These are phyloP conservation scores for Fusarium pseudocircinatum DNA, from an alignment of 2,329 filamentous ascomycete species.

Conservation along the genomic window DNA sequence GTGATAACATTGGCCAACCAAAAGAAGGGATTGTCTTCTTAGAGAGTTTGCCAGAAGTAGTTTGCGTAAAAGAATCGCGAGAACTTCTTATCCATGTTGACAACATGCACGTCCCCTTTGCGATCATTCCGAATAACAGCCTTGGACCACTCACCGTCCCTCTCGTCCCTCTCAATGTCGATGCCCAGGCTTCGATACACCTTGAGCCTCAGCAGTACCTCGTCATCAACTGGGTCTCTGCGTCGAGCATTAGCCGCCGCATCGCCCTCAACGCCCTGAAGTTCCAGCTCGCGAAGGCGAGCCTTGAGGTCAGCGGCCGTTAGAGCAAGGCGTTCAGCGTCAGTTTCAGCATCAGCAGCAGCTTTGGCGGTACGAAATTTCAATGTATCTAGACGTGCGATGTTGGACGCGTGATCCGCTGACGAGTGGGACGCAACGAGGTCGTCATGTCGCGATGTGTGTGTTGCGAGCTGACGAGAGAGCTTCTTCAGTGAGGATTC, in stretches of 20 bases:
- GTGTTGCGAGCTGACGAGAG: slow-evolving; percentile 77
- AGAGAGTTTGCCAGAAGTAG: slow-evolving; percentile 94
- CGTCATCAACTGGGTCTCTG: slow-evolving; percentile 65
- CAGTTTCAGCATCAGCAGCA: slow-evolving; percentile 87
- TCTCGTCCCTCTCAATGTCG: slow-evolving; percentile 81
- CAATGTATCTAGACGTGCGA: slow-evolving; percentile 87
- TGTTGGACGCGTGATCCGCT: slow-evolving; percentile 81
- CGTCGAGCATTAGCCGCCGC: slow-evolving; percentile 43
- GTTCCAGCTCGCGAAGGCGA: slow-evolving; percentile 82
- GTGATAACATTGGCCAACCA: not conserved
- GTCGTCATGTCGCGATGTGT: slow-evolving; percentile 80
- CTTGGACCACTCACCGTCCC: slow-evolving; percentile 80
- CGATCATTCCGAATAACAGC: slow-evolving; percentile 85
- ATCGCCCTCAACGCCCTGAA: slow-evolving; percentile 83
- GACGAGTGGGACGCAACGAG: slow-evolving; percentile 79
- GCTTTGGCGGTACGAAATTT: slow-evolving; percentile 97
- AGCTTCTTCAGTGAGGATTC: slow-evolving; percentile 76
- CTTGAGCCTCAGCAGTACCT: slow-evolving; percentile 79
- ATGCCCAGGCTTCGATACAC: slow-evolving; percentile 93
- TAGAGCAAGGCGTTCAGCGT: slow-evolving; percentile 88
- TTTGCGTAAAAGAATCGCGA: slow-evolving; percentile 93
- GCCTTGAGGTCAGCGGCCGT: slow-evolving; percentile 80
- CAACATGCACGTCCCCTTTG: slow-evolving; percentile 92
- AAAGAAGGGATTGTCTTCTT: not conserved
- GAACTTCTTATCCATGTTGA: slow-evolving; percentile 94